Percentiles rank a stretch among this genome's conserved stretches.
Conservation (phyloP, 2,329 filamentous ascomycete species). For the Aspergillus bombycis region DNA sequence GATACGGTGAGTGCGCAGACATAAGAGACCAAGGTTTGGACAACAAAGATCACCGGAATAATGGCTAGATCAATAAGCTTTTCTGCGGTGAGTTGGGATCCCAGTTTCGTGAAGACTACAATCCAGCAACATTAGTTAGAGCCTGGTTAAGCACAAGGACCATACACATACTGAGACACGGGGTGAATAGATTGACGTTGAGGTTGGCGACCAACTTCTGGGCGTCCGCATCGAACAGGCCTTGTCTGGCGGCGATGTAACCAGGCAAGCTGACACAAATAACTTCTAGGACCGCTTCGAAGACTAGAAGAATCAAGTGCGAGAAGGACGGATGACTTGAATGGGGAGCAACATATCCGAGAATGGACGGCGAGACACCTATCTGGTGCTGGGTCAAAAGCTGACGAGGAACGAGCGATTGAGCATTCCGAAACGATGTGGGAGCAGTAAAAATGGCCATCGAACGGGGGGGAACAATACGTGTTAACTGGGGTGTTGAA, state of each 20-base stretch:
- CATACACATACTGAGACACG: slow-evolving; percentile 77
- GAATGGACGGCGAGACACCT: slow-evolving; percentile 23
- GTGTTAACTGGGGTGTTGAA: background rate
- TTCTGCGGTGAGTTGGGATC: slow-evolving; percentile 87
- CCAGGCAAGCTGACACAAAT: slow-evolving; percentile 93
- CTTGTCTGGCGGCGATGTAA: slow-evolving; percentile 85
- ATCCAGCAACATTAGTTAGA: background rate
- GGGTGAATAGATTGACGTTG: slow-evolving; percentile 95
- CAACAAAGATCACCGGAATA: slow-evolving; percentile 90
- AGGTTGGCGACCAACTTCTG: slow-evolving; percentile 97
- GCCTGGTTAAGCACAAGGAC: background rate
- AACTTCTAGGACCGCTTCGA: slow-evolving; percentile 92
- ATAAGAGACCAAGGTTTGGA: slow-evolving; percentile 88
- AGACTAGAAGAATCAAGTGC: slow-evolving; percentile 78
- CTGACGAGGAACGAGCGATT: slow-evolving; percentile 31
- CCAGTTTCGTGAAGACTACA: slow-evolving; percentile 92
- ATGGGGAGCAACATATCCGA: slow-evolving; percentile 31
- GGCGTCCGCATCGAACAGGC: slow-evolving; percentile 92
- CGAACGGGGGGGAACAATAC: slow-evolving; percentile 15
- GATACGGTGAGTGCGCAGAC: slow-evolving; percentile 71
- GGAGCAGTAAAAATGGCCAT: slow-evolving; percentile 53
- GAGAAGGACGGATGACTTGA: slow-evolving; percentile 53
- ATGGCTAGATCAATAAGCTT: slow-evolving; percentile 89
- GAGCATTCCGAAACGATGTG: slow-evolving; percentile 51
- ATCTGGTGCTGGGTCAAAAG: slow-evolving; percentile 28